Conservation (phyloP, 805 yeast genomes). For the Phaffomyces opuntiae region DNA sequence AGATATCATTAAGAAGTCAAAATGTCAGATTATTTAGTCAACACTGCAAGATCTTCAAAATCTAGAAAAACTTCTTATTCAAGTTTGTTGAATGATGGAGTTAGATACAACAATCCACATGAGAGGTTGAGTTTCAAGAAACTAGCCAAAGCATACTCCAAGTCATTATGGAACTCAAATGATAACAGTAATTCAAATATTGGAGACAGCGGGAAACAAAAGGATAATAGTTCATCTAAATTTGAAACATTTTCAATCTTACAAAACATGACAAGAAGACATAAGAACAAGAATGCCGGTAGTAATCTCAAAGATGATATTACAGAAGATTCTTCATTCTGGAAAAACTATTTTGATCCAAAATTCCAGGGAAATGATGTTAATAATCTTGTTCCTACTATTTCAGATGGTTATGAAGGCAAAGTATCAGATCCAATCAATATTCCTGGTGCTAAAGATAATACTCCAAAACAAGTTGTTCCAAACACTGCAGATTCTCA, state of each 20-base stretch:
- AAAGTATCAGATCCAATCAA: constrained; percentile 1
- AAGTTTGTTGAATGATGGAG: constrained; percentile 6
- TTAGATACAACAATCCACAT: background rate
- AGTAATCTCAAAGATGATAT: too few species aligned
- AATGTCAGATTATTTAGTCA: background rate
- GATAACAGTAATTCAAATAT: background rate
- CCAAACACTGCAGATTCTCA: constrained; percentile 2
- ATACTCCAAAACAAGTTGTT: background rate
- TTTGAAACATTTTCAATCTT: constrained; percentile 10
- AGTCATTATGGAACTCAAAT: constrained; percentile 4
- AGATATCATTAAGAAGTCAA: too few species aligned
- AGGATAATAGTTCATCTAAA: constrained; percentile 4
- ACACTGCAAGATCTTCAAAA: constrained; percentile 10
- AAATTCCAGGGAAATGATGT: background rate
- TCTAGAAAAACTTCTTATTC: constrained; percentile 15
- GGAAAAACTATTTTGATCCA: background rate
- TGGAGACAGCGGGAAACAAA: background rate
- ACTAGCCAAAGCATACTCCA: constrained; percentile 10
- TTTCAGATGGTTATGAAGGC: background rate
- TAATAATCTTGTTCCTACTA: too few species aligned
- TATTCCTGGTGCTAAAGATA: background rate
- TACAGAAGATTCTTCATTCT: background rate
- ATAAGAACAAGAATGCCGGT: background rate
- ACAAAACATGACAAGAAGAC: constrained; percentile 2
- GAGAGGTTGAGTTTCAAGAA: constrained; percentile 13